Conservation (phyloP, 225 moss, liverwort and hornwort species). For the Anthoceros angustus region DNA sequence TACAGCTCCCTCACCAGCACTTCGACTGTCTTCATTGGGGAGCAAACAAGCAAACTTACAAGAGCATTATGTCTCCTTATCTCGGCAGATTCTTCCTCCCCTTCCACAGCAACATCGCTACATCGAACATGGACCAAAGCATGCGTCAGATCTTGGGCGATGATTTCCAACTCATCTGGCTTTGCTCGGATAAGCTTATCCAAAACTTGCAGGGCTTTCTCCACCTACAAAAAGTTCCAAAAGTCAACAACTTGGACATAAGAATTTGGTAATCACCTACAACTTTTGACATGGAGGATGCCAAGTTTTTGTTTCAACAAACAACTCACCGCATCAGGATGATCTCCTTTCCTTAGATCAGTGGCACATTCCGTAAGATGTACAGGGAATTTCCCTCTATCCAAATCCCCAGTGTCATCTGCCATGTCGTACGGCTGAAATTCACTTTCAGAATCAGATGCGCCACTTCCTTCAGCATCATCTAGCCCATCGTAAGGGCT, state of each 20-base stretch:
- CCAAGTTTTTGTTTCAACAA: no score
- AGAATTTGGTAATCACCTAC: no score
- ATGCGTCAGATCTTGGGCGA: conserved; percentile 61
- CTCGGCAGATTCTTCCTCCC: conserved; percentile 69
- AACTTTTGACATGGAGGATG: no score
- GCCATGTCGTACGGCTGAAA: conserved; percentile 83
- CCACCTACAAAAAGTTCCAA: conserved; percentile 37
- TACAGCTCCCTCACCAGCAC: conserved; percentile 54
- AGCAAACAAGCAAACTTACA: conserved; percentile 67
- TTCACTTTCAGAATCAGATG: conserved; percentile 36
- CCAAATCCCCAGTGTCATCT: conserved; percentile 55
- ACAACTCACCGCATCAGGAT: conserved; percentile 51
- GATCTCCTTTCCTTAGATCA: conserved; percentile 63
- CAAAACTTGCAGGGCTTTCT: conserved; percentile 55
- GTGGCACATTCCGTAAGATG: conserved; percentile 52
- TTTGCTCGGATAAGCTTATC: conserved; percentile 55
- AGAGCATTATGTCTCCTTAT: conserved; percentile 51
- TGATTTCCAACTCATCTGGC: conserved; percentile 67
- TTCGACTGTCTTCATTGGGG: conserved; percentile 53
- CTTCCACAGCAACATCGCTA: conserved; percentile 54
- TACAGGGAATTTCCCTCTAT: conserved; percentile 42
- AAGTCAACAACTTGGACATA: neutral
- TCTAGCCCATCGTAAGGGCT: conserved; percentile 14
- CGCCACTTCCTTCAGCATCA: conserved; percentile 31
- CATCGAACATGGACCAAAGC: conserved; percentile 79